Evolutionary conservation across 164 flowering plant genomes (phyloP), one percentile per base, ranked within the genome.

Genomic region (Annona squamosa): DNA sequence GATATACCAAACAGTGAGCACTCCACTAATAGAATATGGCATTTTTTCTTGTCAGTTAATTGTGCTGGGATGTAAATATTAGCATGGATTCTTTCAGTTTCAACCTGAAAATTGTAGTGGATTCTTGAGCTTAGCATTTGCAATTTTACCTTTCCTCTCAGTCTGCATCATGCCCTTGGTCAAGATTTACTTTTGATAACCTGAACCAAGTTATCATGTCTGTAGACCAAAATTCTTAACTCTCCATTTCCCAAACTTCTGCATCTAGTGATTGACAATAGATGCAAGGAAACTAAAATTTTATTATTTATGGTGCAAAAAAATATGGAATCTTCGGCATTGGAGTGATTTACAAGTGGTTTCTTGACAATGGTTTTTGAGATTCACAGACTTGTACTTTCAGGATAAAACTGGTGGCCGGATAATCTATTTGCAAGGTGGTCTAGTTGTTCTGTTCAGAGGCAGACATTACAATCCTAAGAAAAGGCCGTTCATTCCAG

Each of bases 381-480:
- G 37, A 72, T 52, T 52, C 0, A 0, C 13, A 5, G 59, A 52
- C 59, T 7, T 48, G 48, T 5, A 17, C 42, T 52, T 52, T 52
- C 59, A 52, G 98, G 94, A 94, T 71, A 94, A 94, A 83, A 86
- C 97, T 62, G 83, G 83, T 81, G 97, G 97, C 45, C 85, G 87
- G 84, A 84, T 94, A 71, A 91, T 94, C 47, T 80, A 85, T 70
- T 86, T 90, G 76, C 97, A 92, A 41, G 86, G 97, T 70, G 93
- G 97, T 74, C 77, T 81, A 26, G 81, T 92, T 74, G 80, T 94
- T 4, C 72, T 94, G 76, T 94, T 88, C 72, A 89, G 99, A 85
- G 99, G 99, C 72, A 80, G 99, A 77, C 79, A 90, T 74, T 94
- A 92, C 81, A 76, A 79, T 67, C 88, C 87, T 71, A 91, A 87